Conservation (phyloP, 2,329 filamentous ascomycete species). For the Furcasterigmium furcatum region DNA sequence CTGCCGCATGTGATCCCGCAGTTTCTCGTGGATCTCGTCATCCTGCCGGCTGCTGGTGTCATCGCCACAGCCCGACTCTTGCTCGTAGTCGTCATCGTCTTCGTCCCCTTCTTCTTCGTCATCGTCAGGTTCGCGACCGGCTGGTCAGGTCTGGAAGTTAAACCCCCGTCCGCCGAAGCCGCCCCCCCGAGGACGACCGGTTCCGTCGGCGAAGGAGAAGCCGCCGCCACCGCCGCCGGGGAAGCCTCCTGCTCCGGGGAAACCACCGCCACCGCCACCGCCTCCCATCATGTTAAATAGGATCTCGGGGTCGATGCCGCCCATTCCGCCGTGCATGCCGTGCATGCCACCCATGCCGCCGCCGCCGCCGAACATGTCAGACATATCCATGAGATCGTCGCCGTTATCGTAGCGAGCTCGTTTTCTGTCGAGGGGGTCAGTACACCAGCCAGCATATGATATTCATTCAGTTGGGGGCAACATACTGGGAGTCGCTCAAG, state of each 20-base stretch:
- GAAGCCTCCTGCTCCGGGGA: constrained; percentile 49
- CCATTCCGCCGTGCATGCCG: too few species aligned
- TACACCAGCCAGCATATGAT: too few species aligned
- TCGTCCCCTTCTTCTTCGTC: constrained; percentile 27
- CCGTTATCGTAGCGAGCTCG: constrained; percentile 88
- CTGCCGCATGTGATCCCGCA: constrained; percentile 23
- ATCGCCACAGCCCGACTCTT: constrained; percentile 16
- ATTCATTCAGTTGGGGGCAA: constrained; percentile 11
- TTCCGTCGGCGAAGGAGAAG: constrained; percentile 53
- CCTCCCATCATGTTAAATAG: constrained; percentile 82
- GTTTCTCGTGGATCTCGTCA: constrained; percentile 20
- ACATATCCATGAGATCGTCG: constrained; percentile 83
- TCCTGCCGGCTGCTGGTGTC: constrained; percentile 20
- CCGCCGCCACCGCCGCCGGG: constrained; percentile 46
- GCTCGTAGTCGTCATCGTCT: constrained; percentile 21
- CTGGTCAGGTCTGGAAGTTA: constrained; percentile 46
- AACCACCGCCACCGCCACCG: constrained; percentile 50
- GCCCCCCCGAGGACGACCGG: constrained; percentile 31
- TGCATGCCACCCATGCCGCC: constrained; percentile 63
- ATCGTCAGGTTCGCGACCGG: constrained; percentile 25
- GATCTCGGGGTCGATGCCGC: constrained; percentile 72
- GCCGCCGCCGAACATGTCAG: constrained; percentile 75
- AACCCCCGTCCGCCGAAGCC: constrained; percentile 30
- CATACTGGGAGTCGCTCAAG: constrained; percentile 87
- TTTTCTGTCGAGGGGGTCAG: constrained; percentile 59